phyloP scores from a whole-genome alignment of 371 early-diverging fungal genomes.

The Mortierella sp. region DNA sequence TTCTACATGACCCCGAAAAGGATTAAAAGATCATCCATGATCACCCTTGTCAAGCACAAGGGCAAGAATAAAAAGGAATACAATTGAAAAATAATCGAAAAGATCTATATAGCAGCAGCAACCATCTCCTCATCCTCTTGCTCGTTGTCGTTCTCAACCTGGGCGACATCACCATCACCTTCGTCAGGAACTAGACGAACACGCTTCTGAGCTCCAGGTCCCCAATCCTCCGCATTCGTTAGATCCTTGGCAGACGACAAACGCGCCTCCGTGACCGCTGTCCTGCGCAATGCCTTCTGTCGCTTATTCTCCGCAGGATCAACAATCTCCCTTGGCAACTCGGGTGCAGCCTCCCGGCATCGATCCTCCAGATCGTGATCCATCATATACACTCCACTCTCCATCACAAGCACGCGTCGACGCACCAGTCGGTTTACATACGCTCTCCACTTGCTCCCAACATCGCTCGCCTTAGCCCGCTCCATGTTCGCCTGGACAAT shows the following conservation, averaged over 20 bases:
- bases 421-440: background rate
- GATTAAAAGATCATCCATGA: background rate
- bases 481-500: background rate
- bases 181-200: background rate
- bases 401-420: background rate
- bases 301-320: constrained; percentile 2
- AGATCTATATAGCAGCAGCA: background rate
- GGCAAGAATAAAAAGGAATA: background rate
- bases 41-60: background rate
- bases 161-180: no score
- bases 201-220: constrained; percentile 3
- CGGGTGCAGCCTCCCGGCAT: constrained; percentile 2
- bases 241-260: background rate
- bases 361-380: background rate
- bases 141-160: background rate
- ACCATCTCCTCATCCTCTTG: background rate
- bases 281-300: background rate
- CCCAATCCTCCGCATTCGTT: background rate
- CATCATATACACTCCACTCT: background rate
- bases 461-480: background rate
- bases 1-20: background rate
- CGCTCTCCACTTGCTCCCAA: background rate
- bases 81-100: background rate
- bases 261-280: background rate
- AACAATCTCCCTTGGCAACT: background rate